Base-by-base conservation (phyloP, 306 rosid genomes). In the Quercus wislizeni region DNA sequence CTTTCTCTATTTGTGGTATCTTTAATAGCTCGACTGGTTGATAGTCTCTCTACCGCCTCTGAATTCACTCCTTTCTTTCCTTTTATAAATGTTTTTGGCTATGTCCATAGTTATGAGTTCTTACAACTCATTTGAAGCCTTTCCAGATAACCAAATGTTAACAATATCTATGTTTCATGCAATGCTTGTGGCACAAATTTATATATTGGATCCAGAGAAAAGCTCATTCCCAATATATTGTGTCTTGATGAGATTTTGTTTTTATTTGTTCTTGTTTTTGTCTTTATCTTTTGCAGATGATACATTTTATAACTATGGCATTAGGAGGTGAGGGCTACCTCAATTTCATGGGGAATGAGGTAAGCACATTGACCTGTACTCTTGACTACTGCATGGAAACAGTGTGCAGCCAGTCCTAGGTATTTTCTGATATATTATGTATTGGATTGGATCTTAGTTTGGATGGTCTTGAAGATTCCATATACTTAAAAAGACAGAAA, bases 271-370 rank as follows among this genome's bases (percentile, higher is more conserved):
- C 72, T 85, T 79, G 76, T 78, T 81, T 59, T 78, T 52, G 23
- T 76, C 46, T 71, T 78, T 74, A 23, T 81, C 67, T 61, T 84
- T 85, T 76, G 72, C 89, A 94, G 99, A 94, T 94, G 97, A 89
- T 94, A 88, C 99, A 94, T 80, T 92, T 94, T 83, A 75, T 94
- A 82, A 91, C 99, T 70, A 89, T 94, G 97, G 92, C 99, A 71
- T 82, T 94, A 75, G 99, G 99, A 73, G 99, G 99, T 61, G 99
- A 92, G 74, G 97, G 99, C 79, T 94, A 94, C 85, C 99, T 94
- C 73, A 94, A 91, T 83, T 94, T 94, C 87, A 94, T 94, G 99
- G 97, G 97, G 83, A 94, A 94, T 84, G 99, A 94, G 96, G 99
- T 94, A 85, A 79, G 86, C 70, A 38, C 71, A 76, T 58, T 81